These are phyloP conservation scores for Xerophyta viscosa DNA, from an alignment of 106 monocot species.

Conservation along the genomic window DNA sequence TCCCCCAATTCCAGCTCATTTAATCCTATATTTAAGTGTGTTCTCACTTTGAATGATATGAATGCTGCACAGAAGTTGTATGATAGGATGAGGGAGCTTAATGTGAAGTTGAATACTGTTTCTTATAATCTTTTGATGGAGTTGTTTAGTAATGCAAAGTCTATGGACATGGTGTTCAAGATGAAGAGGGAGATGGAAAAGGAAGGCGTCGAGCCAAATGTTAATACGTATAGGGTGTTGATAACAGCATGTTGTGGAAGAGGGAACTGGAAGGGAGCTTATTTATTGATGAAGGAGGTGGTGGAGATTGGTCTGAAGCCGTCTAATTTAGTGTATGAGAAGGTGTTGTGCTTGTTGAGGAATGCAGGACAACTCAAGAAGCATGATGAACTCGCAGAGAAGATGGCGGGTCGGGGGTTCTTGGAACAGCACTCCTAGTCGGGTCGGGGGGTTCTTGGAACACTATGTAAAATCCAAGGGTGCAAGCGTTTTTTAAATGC, in stretches of 20 bases:
- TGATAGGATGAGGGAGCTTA: conserved; percentile 63
- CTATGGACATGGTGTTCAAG: conserved; percentile 86
- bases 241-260: conserved; percentile 65
- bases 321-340: conserved; percentile 21
- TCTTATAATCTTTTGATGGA: conserved; percentile 78
- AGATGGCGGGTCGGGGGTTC: conserved; percentile 69
- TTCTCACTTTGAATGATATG: conserved; percentile 49
- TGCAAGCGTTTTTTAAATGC: too few species aligned
- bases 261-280: conserved; percentile 79
- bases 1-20: conserved; percentile 61
- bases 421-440: background rate
- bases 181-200: conserved; percentile 94
- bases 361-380: conserved; percentile 67
- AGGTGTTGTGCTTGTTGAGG: conserved; percentile 47
- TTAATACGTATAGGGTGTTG: conserved; percentile 70
- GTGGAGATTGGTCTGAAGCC: conserved; percentile 73
- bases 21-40: conserved; percentile 63
- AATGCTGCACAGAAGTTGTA: conserved; percentile 59
- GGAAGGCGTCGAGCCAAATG: conserved; percentile 79
- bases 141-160: conserved; percentile 67
- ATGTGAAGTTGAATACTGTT: conserved; percentile 45
- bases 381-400: conserved; percentile 69
- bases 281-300: conserved; percentile 80
- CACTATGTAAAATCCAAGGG: too few species aligned
- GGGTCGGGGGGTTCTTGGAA: too few species aligned